phyloP scores from a whole-genome alignment of 2,329 filamentous ascomycete genomes.

The Alternaria gansuensis region DNA sequence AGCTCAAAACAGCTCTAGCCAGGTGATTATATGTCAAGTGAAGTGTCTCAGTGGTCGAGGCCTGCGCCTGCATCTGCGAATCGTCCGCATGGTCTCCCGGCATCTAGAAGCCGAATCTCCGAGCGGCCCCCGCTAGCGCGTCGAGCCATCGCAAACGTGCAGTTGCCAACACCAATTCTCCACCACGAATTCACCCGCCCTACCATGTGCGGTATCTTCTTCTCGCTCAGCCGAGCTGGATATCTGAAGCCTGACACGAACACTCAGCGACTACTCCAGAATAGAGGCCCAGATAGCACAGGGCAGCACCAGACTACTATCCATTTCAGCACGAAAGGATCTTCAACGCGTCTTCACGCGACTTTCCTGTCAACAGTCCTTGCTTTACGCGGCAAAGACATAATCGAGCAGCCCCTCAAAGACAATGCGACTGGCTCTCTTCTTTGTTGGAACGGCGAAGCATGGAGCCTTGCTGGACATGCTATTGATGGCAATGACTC shows the following conservation, averaged over 20 bases:
- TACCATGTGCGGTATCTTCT: conserved; percentile 61
- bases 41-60: conserved; percentile 20
- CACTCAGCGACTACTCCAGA: conserved; percentile 40
- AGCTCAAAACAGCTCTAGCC: conserved; percentile 21
- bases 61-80: conserved; percentile 23
- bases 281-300: conserved; percentile 47
- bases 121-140: conserved; percentile 20
- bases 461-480: conserved; percentile 75
- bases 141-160: conserved; percentile 9
- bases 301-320: conserved; percentile 31
- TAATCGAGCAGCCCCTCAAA: conserved; percentile 77
- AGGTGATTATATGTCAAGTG: conserved; percentile 13
- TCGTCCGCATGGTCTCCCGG: conserved; percentile 34
- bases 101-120: conserved; percentile 33
- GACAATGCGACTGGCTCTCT: conserved; percentile 67
- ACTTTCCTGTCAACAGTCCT: conserved; percentile 87
- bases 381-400: conserved; percentile 78
- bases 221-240: conserved; percentile 54
- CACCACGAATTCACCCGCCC: conserved; percentile 18
- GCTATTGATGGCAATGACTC: conserved; percentile 80
- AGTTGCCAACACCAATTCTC: conserved; percentile 16
- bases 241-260: conserved; percentile 35
- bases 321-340: not conserved
- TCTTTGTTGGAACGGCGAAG: conserved; percentile 97
- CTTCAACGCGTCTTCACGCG: conserved; percentile 47